These are phyloP conservation scores for Myrmaecium sp. DNA, from an alignment of 2,329 filamentous ascomycete species.

Conservation along the genomic window DNA sequence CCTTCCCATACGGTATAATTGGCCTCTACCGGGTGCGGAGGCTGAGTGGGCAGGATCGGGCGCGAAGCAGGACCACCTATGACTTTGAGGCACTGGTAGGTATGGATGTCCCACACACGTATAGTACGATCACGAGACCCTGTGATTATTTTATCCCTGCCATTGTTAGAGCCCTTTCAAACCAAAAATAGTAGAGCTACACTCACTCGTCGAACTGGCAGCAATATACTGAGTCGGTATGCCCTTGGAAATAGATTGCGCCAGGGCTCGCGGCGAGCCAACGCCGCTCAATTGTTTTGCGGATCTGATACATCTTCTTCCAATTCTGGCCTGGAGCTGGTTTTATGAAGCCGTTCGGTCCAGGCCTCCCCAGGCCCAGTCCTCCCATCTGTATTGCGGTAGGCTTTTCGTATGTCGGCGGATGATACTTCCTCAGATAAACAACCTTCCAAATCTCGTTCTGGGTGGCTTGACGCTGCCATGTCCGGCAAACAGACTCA, in stretches of 20 bases:
- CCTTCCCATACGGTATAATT: conserved; percentile 25
- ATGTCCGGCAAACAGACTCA: too few relatives aligned
- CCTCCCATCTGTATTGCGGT: conserved; percentile 35
- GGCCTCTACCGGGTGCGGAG: conserved; percentile 21
- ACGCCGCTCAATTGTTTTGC: conserved; percentile 55
- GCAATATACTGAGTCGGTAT: conserved; percentile 93
- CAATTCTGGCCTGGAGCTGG: conserved; percentile 46
- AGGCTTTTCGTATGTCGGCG: conserved; percentile 7
- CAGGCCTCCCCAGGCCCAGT: conserved; percentile 34
- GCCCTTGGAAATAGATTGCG: conserved; percentile 79
- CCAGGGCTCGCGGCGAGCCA: conserved; percentile 69
- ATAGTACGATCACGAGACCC: conserved; percentile 92
- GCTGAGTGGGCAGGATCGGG: conserved; percentile 33
- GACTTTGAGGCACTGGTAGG: conserved; percentile 66
- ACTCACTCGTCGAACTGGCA: conserved; percentile 90
- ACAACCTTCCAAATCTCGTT: too few relatives aligned
- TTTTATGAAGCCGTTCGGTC: conserved; percentile 31
- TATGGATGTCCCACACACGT: conserved; percentile 88
- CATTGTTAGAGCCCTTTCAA: conserved; percentile 17
- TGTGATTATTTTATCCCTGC: conserved; percentile 81
- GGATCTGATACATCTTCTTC: conserved; percentile 69
- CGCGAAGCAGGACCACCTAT: conserved; percentile 58
- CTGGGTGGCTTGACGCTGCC: too few relatives aligned
- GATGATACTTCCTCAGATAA: conserved; percentile 10
- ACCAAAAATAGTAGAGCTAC: conserved; percentile 1